phyloP scores from a whole-genome alignment of 2,329 filamentous ascomycete species.

The Penicillium psychrosexuale region DNA sequence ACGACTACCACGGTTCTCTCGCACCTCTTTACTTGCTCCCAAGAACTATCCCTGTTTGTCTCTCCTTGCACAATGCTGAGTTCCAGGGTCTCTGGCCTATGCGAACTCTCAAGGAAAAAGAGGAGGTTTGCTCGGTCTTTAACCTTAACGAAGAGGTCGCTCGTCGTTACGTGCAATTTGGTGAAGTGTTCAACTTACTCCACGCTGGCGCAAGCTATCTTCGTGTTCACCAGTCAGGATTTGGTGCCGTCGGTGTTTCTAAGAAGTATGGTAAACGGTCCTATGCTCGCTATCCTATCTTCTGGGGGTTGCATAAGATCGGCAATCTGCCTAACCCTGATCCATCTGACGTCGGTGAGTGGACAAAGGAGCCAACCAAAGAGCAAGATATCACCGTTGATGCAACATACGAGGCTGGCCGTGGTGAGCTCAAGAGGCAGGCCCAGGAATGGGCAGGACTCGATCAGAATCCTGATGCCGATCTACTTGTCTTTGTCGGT shows the following conservation, averaged over 20 bases:
- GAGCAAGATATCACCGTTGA: constrained; percentile 53
- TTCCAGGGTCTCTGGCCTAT: constrained; percentile 69
- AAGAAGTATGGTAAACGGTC: constrained; percentile 68
- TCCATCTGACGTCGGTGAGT: constrained; percentile 61
- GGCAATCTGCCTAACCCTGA: constrained; percentile 65
- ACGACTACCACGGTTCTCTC: constrained; percentile 62
- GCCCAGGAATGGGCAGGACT: constrained; percentile 67
- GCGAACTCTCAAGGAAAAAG: constrained; percentile 57
- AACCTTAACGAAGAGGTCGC: constrained; percentile 59
- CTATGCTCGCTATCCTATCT: constrained; percentile 65
- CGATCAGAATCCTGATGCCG: constrained; percentile 59
- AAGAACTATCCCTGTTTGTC: constrained; percentile 57
- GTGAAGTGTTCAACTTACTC: constrained; percentile 66
- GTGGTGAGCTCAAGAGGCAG: constrained; percentile 56
- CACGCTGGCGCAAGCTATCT: constrained; percentile 66
- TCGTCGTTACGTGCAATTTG: constrained; percentile 62
- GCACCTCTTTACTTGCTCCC: constrained; percentile 65
- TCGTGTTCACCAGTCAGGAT: constrained; percentile 64
- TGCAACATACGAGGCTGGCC: constrained; percentile 52
- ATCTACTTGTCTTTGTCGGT: constrained; percentile 66
- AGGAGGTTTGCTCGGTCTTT: constrained; percentile 64
- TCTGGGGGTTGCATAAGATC: constrained; percentile 64
- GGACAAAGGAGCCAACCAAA: constrained; percentile 54
- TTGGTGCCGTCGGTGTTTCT: constrained; percentile 66
- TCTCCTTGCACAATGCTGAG: constrained; percentile 68